These are phyloP conservation scores for Solanum bulbocastanum DNA, from an alignment of 257 asterid species.

Conservation along the genomic window DNA sequence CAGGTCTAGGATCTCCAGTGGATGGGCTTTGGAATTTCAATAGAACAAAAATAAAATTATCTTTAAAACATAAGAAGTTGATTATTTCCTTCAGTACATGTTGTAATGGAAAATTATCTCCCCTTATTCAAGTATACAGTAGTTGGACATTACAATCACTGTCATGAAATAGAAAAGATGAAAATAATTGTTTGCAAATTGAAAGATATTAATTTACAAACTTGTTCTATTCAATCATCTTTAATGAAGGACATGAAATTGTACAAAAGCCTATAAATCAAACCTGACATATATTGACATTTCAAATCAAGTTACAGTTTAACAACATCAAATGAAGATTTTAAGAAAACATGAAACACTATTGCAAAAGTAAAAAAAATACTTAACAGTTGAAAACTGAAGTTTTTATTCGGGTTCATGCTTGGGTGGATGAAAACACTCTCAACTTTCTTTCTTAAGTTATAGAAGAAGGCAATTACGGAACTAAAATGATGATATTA, in stretches of 20 bases:
- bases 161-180: background rate
- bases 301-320: background rate
- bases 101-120: background rate
- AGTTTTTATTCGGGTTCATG: background rate
- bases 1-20: slow-evolving; percentile 31
- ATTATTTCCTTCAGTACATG: background rate
- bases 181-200: background rate
- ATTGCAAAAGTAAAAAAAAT: background rate
- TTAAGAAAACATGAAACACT: background rate
- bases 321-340: background rate
- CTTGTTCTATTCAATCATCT: slow-evolving; percentile 52
- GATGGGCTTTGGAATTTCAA: slow-evolving; percentile 44
- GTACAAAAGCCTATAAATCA: background rate
- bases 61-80: background rate
- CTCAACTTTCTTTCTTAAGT: background rate
- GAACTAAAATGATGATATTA: background rate
- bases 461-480: background rate
- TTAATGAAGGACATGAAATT: slow-evolving; percentile 49
- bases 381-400: background rate
- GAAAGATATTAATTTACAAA: too few species aligned
- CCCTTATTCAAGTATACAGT: background rate
- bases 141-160: background rate
- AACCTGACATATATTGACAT: background rate
- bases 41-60: background rate
- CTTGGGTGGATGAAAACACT: background rate